phyloP scores from a whole-genome alignment of 495 filamentous ascomycete genomes.

The Hypomontagnella monticulosa region DNA sequence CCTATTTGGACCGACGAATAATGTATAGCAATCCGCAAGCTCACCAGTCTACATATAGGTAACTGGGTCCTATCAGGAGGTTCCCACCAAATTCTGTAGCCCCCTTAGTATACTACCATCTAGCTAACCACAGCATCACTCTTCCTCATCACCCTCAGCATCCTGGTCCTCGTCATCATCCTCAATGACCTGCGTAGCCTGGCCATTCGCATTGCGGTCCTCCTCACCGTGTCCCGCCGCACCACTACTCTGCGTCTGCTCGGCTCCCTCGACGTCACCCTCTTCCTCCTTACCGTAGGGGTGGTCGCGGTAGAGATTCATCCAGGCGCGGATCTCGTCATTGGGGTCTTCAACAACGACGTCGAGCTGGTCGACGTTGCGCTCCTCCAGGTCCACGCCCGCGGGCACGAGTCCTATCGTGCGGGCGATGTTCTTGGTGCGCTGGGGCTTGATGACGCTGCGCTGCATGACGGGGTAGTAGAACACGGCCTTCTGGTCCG shows the following conservation, averaged over 20 bases:
- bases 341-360: slow-evolving; percentile 55
- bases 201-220: slow-evolving; percentile 30
- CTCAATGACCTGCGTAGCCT: slow-evolving; percentile 50
- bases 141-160: slow-evolving; percentile 44
- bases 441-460: slow-evolving; percentile 63
- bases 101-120: background rate
- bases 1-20: too few species aligned
- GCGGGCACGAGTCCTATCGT: slow-evolving; percentile 49
- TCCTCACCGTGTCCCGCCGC: slow-evolving; percentile 39
- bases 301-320: slow-evolving; percentile 52
- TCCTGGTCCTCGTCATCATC: slow-evolving; percentile 51
- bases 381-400: slow-evolving; percentile 50
- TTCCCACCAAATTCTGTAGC: background rate
- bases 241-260: slow-evolving; percentile 14
- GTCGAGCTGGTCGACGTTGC: slow-evolving; percentile 56
- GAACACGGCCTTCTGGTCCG: slow-evolving; percentile 74
- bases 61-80: background rate
- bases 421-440: slow-evolving; percentile 64
- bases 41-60: background rate
- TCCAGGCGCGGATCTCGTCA: slow-evolving; percentile 50
- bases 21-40: too few species aligned
- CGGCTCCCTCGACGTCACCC: slow-evolving; percentile 9
- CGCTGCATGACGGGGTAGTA: slow-evolving; percentile 89
- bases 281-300: slow-evolving; percentile 51
- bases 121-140: slow-evolving; percentile 10